Evolutionary conservation across 2,329 filamentous ascomycete species (phyloP).

Genomic region (Tolypocladium amazonense): DNA sequence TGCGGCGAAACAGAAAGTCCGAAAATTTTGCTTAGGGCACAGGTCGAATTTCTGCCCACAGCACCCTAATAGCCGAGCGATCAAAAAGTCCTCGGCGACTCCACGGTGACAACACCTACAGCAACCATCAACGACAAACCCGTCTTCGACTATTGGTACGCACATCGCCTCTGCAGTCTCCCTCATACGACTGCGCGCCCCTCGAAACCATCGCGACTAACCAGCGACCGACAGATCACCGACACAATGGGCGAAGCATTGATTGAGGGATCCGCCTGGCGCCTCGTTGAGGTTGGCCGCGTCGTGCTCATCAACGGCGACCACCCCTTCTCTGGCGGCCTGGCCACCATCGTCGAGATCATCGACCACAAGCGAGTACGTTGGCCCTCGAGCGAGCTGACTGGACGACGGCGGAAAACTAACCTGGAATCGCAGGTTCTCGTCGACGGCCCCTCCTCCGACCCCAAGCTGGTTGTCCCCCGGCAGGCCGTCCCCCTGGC

Average conservation of each 20-base stretch:
- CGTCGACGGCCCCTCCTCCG: slow-evolving; percentile 84
- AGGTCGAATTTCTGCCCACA: slow-evolving; percentile 29
- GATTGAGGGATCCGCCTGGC: slow-evolving; percentile 78
- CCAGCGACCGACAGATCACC: slow-evolving; percentile 36
- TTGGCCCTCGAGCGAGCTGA: slow-evolving; percentile 20
- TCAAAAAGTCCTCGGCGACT: slow-evolving; percentile 30
- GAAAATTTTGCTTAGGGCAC: slow-evolving; percentile 29
- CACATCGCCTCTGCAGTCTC: slow-evolving; percentile 14
- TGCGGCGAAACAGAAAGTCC: slow-evolving; percentile 18
- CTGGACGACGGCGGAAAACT: neutral
- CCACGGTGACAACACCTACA: slow-evolving; percentile 23
- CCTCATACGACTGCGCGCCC: slow-evolving; percentile 6
- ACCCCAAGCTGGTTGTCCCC: slow-evolving; percentile 68
- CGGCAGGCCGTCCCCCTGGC: slow-evolving; percentile 78
- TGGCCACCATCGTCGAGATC: slow-evolving; percentile 96
- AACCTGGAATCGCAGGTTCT: slow-evolving; percentile 56
- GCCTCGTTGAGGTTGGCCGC: slow-evolving; percentile 96
- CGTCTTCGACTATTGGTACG: slow-evolving; percentile 29
- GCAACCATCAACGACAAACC: slow-evolving; percentile 26
- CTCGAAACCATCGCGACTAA: slow-evolving; percentile 21
- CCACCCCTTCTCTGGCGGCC: slow-evolving; percentile 71
- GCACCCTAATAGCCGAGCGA: slow-evolving; percentile 25
- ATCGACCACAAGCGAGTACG: slow-evolving; percentile 99
- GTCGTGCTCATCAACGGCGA: slow-evolving; percentile 79
- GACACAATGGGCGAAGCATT: slow-evolving; percentile 74